Conservation (phyloP, 148 eudicot genomes). For the Hydrangea macrophylla region DNA sequence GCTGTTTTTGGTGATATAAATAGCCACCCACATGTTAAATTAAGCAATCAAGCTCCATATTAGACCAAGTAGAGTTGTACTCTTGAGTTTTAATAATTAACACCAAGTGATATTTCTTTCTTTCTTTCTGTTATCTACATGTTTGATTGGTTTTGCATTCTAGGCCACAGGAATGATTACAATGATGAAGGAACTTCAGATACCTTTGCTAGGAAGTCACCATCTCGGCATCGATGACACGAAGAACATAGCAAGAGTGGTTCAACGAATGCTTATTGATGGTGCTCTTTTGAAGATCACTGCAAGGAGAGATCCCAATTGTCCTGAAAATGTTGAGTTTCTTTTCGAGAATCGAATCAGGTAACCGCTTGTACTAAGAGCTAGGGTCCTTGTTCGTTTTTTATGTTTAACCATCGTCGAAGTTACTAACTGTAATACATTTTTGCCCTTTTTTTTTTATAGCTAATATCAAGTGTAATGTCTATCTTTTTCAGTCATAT, state of each 20-base stretch:
- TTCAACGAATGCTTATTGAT: conserved; percentile 74
- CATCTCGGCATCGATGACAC: conserved; percentile 95
- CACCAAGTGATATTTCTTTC: background rate
- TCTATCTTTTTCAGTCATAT: too few relatives aligned
- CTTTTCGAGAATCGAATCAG: conserved; percentile 69
- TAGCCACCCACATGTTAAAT: background rate
- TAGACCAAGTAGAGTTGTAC: background rate
- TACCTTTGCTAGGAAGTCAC: conserved; percentile 76
- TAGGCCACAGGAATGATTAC: conserved; percentile 95
- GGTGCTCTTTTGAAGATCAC: conserved; percentile 79
- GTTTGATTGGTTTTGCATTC: conserved; percentile 2
- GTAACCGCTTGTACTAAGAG: conserved; percentile 22
- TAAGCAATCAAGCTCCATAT: background rate
- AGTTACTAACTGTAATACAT: too few relatives aligned
- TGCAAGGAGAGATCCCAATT: conserved; percentile 46
- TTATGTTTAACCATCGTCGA: too few relatives aligned
- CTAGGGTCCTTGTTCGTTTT: too few relatives aligned
- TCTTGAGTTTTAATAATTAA: background rate
- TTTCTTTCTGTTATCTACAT: background rate
- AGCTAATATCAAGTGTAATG: too few relatives aligned
- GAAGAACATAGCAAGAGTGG: conserved; percentile 71
- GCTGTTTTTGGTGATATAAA: background rate
- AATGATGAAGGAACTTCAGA: conserved; percentile 72
- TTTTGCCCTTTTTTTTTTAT: too few relatives aligned
- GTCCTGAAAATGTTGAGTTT: conserved; percentile 54